These are phyloP conservation scores for Leccinum pellstonianum DNA, from an alignment of 768 basidiomycete genomes.

Conservation along the genomic window DNA sequence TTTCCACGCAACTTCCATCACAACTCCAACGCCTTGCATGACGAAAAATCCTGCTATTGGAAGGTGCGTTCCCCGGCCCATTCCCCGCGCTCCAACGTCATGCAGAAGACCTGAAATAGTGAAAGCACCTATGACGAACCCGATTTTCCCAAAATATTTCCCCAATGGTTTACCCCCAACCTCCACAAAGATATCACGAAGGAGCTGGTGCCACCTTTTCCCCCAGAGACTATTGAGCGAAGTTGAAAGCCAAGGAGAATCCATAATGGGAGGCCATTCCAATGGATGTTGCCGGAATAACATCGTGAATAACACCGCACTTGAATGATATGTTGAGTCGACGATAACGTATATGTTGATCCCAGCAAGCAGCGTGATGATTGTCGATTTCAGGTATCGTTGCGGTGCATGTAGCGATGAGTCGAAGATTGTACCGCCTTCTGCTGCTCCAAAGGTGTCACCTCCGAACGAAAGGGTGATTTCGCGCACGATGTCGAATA, in stretches of 20 bases:
- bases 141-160: slow-evolving; percentile 45
- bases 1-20: slow-evolving; percentile 50
- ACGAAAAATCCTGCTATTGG: slow-evolving; percentile 53
- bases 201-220: slow-evolving; percentile 65
- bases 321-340: slow-evolving; percentile 40
- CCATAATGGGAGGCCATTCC: slow-evolving; percentile 66
- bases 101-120: slow-evolving; percentile 60
- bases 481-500: slow-evolving; percentile 4
- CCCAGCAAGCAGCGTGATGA: slow-evolving; percentile 45
- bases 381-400: slow-evolving; percentile 42
- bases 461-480: slow-evolving; percentile 34
- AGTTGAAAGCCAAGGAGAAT: slow-evolving; percentile 53
- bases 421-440: slow-evolving; percentile 40
- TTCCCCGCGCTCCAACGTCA: slow-evolving; percentile 54
- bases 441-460: slow-evolving; percentile 34
- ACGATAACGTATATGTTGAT: slow-evolving; percentile 45
- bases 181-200: slow-evolving; percentile 54
- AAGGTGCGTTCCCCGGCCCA: slow-evolving; percentile 50
- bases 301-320: slow-evolving; percentile 43
- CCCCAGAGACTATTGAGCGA: slow-evolving; percentile 67
- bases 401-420: slow-evolving; percentile 31
- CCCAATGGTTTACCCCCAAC: slow-evolving; percentile 48
- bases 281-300: slow-evolving; percentile 48
- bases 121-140: slow-evolving; percentile 58
- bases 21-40: slow-evolving; percentile 51